Base-by-base conservation (phyloP, 371 early-diverging fungal genomes). In the Mucor velutinosus region DNA sequence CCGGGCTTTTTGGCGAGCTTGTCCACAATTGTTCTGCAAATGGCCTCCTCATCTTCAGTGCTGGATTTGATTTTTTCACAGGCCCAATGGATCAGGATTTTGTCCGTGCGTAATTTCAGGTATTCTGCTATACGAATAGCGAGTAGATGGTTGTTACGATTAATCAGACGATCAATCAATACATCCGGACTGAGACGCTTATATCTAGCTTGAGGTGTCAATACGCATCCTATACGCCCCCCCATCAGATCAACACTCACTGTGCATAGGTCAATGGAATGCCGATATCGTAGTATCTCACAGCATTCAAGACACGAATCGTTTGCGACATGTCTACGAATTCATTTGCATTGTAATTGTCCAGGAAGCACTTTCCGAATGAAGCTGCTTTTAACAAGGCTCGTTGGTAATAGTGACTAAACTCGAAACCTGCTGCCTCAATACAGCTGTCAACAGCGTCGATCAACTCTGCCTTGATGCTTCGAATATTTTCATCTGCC, bases 21-120 rank as follows among this genome's bases (percentile, higher is more conserved):
- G 10, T 91, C 90, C 1, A 92, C 87, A 39, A 99, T 90, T 29
- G 89, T 78, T 15, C 90, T 85, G 65, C 90, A 92, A 15, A 95
- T 82, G 2, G 91, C 83, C 21, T 95, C 95, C 60, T 97, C 97
- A 67, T 95, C 95, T 27, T 94, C 92, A 0, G 86, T 87, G 0
- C 95, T 91, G 0, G 86, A 77, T 71, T 92, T 94, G 67, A 97
- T 93, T 89, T 97, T 97, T 68, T 93, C 87, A 66, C 96, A 95
- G 0, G 98, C 99, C 99, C 99, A 99, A 71, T 97, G 94, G 30
- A 95, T 91, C 21, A 95, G 74, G 29, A 97, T 93, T 33, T 89
- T 85, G 65, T 95, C 95, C 0, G 87, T 82, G n/a, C 90, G 83
- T 65, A 95, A 77, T 41, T 91, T 86, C 43, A 97, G 73, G 70